Percentiles rank a stretch among this genome's conserved stretches.
These are phyloP conservation scores for Nitzschia palea DNA, from an alignment of 108 stramenopile species.

Conservation along the genomic window DNA sequence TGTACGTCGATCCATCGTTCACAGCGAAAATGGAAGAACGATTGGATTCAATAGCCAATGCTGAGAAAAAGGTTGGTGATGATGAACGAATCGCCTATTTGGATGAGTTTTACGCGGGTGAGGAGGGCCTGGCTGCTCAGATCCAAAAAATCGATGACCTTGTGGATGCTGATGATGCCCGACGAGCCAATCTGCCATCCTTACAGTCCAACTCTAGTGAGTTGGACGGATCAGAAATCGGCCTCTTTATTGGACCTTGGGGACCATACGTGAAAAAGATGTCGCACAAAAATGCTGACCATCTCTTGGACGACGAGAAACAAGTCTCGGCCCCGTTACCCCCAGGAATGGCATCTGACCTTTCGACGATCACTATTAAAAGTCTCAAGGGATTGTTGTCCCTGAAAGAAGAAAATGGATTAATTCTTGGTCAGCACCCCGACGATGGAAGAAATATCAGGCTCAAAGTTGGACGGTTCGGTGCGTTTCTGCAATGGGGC, in stretches of 20 bases:
- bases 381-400: constrained; percentile 31
- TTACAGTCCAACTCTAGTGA: constrained; percentile 16
- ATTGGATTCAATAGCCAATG: constrained; percentile 53
- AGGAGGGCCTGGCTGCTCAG: constrained; percentile 50
- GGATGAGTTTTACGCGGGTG: constrained; percentile 60
- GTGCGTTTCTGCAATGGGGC: constrained; percentile 60
- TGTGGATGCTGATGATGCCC: constrained; percentile 58
- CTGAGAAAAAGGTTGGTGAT: constrained; percentile 33
- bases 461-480: constrained; percentile 53
- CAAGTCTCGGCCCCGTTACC: constrained; percentile 48
- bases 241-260: constrained; percentile 68
- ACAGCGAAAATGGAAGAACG: constrained; percentile 71
- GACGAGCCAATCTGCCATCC: constrained; percentile 51
- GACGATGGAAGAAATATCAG: constrained; percentile 42
- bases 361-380: constrained; percentile 44
- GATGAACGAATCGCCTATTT: constrained; percentile 55
- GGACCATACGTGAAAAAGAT: constrained; percentile 52
- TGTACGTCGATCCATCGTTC: constrained; percentile 71
- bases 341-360: constrained; percentile 54
- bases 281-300: not conserved
- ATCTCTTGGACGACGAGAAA: constrained; percentile 11
- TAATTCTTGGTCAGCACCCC: constrained; percentile 47
- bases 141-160: constrained; percentile 38
- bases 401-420: constrained; percentile 39
- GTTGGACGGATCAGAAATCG: constrained; percentile 23